Percentiles rank a stretch among this genome's conserved stretches.
Conservation (phyloP, 2,329 filamentous ascomycete species). For the Neurospora crassa region DNA sequence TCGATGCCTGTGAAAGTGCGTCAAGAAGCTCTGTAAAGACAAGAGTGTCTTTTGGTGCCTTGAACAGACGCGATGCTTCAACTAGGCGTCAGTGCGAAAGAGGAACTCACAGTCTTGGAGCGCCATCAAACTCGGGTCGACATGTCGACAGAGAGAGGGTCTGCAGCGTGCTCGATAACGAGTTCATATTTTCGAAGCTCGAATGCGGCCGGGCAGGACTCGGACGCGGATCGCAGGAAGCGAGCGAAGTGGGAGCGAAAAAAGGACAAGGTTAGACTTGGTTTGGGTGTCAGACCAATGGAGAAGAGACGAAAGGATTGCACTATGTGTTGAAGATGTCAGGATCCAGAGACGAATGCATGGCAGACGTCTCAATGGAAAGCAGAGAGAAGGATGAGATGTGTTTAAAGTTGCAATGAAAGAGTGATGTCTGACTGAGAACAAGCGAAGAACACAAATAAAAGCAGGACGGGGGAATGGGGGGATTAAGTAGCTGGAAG, state of each 20-base stretch:
- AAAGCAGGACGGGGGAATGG: neutral
- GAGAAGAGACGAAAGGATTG: neutral
- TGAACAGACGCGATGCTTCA: neutral
- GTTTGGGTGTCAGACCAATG: neutral
- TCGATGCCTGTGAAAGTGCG: neutral
- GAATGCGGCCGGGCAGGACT: neutral
- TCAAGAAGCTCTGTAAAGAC: neutral
- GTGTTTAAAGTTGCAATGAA: no score
- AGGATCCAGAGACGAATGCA: neutral
- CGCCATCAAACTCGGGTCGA: neutral
- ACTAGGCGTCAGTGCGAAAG: neutral
- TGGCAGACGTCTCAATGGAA: neutral
- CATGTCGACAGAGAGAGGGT: neutral
- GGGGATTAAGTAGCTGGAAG: neutral
- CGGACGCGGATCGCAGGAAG: neutral
- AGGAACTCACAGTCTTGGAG: neutral
- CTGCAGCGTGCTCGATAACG: neutral
- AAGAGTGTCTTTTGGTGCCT: neutral
- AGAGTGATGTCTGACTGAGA: neutral
- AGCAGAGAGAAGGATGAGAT: no score
- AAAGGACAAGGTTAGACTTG: neutral
- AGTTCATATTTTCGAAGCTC: neutral
- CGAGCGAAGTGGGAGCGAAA: neutral
- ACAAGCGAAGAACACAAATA: neutral
- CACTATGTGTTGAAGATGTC: neutral